These are phyloP conservation scores for Bruguiera sexangula DNA, from an alignment of 345 rosid species.

Conservation along the genomic window DNA sequence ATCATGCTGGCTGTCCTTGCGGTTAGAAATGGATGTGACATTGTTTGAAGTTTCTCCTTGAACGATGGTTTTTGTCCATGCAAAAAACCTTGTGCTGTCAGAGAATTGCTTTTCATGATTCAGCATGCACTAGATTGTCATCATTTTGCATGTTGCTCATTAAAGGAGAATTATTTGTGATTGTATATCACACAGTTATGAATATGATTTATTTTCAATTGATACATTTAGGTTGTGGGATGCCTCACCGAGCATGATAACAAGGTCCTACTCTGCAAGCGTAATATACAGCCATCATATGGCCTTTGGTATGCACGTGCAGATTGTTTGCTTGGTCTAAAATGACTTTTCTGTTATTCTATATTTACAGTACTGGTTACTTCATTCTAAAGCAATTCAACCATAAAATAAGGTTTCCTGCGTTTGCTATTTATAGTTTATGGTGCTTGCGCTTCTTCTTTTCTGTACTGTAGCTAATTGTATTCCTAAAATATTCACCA, in stretches of 20 bases:
- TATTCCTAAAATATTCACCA: conserved; percentile 3
- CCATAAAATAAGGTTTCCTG: neutral
- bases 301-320: conserved; percentile 64
- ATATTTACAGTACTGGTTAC: neutral
- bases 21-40: neutral
- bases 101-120: neutral
- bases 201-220: conserved; percentile 13
- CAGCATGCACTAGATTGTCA: neutral
- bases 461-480: conserved; percentile 2
- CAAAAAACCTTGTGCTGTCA: neutral
- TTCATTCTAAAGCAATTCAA: neutral
- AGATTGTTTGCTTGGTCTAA: conserved; percentile 4
- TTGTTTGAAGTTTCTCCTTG: neutral
- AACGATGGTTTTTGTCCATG: neutral
- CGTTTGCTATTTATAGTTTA: conserved; percentile 1
- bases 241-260: conserved; percentile 88
- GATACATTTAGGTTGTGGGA: conserved; percentile 71
- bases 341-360: neutral
- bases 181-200: neutral
- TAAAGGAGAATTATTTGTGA: conserved; percentile 1
- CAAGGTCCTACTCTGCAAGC: conserved; percentile 88
- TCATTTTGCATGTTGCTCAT: neutral
- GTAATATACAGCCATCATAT: conserved; percentile 89
- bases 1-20: neutral
- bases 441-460: conserved; percentile 7